These are phyloP conservation scores for Beauveria sp. DNA, from an alignment of 2,329 filamentous ascomycete species.

Conservation along the genomic window DNA sequence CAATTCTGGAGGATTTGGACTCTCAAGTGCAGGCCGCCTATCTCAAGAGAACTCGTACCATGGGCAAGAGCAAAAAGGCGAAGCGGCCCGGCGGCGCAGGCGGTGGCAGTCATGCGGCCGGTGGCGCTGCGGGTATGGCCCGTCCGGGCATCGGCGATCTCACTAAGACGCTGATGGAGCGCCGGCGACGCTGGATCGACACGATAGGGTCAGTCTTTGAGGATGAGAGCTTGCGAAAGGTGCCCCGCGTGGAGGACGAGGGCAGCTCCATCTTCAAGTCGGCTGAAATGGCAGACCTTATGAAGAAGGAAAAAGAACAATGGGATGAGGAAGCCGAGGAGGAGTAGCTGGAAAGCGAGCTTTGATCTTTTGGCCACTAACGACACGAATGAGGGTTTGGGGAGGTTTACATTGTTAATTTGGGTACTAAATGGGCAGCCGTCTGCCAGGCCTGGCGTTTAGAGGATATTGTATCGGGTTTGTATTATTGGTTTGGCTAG, in stretches of 20 bases:
- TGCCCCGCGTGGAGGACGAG: constrained; percentile 60
- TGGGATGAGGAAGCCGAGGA: constrained; percentile 78
- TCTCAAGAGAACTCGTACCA: constrained; percentile 86
- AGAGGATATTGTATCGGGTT: not conserved
- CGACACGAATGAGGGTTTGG: not conserved
- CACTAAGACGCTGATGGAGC: constrained; percentile 87
- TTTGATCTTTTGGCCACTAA: not conserved
- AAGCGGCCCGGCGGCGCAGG: constrained; percentile 70
- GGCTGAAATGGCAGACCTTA: constrained; percentile 61
- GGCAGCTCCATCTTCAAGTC: constrained; percentile 65
- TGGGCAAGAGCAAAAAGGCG: constrained; percentile 90
- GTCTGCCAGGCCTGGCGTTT: not conserved
- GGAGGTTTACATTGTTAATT: not conserved
- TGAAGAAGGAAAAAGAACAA: constrained; percentile 69
- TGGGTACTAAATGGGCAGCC: not conserved
- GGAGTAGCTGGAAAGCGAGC: constrained; percentile 27
- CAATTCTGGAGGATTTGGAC: constrained; percentile 94
- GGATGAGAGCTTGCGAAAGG: constrained; percentile 64
- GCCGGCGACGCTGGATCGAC: constrained; percentile 80
- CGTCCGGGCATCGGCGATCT: constrained; percentile 83
- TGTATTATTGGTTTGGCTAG: not conserved
- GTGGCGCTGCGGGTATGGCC: constrained; percentile 48
- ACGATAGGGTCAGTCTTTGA: constrained; percentile 88
- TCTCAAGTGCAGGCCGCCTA: constrained; percentile 91
- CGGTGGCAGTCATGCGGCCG: constrained; percentile 58